Evolutionary conservation across 352 stramenopile species (phyloP), one percentile per base, ranked within the genome.

Genomic region (Phytophthora capsici): DNA sequence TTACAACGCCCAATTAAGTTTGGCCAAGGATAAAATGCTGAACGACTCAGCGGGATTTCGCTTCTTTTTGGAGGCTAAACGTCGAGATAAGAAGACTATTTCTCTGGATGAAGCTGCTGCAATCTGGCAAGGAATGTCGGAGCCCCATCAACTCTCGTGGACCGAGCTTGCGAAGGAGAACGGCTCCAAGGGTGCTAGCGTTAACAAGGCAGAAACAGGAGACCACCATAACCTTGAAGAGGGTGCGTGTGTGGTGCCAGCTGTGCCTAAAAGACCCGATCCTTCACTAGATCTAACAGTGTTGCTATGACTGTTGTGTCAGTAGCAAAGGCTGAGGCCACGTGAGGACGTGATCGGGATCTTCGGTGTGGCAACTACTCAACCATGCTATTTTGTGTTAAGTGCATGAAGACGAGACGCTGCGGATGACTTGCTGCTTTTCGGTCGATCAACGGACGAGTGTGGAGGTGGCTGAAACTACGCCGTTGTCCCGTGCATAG

Each of bases 81-180:
- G 61, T 25, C 66, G 65, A 14, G 73, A 75, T 30, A 71, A 70
- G 40, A 52, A 74, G 17, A 58, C 45, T 1, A 20, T 75, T 25
- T 69, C 73, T 6, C 32, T 50, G 32, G 51, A 75, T 20, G 73
- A 80, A 41, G 61, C 73, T 30, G 54, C 53, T 17, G 59, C 67
- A n/a, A 66, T 78, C 12, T 82, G 76, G 73, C 50, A 41, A 26
- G 56, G 50, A 34, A 78, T 82, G 59, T 69, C 73, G 19, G 63
- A 79, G 43, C 59, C 58, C 14, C 65, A 80, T 36, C 69, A 80
- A 23, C 41, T 66, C n/a, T 36, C 78, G 30, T 86, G 78, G 75
- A 40, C 66, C 12, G 75, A 75, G 38, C 55, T 82, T 28, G 73
- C 73, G 4, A 50, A 49, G 17, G 64, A 81, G 38, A 50, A 38